Conservation (phyloP, 108 stramenopile genomes). For the Skeletonema tropicum region DNA sequence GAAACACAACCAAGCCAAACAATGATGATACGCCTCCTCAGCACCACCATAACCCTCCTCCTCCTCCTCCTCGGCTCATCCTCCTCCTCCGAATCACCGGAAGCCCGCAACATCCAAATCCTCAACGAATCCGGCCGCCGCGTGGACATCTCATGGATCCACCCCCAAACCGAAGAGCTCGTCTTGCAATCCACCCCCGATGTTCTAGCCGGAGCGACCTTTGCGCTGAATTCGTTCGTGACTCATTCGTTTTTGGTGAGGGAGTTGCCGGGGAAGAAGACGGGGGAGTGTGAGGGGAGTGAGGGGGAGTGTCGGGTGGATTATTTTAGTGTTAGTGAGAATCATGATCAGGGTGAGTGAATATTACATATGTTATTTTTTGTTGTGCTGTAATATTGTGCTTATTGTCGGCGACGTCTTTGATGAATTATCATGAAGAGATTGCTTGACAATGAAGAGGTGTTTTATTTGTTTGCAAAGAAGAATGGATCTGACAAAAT, state of each 20-base stretch:
- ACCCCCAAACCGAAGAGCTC: slow-evolving; percentile 57
- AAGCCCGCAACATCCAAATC: slow-evolving; percentile 39
- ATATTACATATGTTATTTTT: not conserved
- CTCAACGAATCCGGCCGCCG: slow-evolving; percentile 57
- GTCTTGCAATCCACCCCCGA: slow-evolving; percentile 57
- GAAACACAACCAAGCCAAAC: no score
- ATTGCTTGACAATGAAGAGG: no score
- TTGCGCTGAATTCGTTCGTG: slow-evolving; percentile 64
- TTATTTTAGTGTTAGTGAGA: slow-evolving; percentile 62
- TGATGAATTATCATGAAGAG: no score
- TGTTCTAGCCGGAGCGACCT: slow-evolving; percentile 57
- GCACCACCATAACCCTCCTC: no score
- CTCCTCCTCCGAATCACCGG: not conserved
- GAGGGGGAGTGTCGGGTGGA: slow-evolving; percentile 56
- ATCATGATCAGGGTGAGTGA: slow-evolving; percentile 66
- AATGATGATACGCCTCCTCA: no score
- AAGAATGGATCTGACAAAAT: no score
- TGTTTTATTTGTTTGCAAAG: no score
- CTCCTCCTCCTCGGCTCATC: no score
- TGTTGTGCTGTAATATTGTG: slow-evolving; percentile 4
- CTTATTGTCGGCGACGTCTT: no score
- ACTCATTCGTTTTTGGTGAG: slow-evolving; percentile 79
- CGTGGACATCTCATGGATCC: slow-evolving; percentile 72
- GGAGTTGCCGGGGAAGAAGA: slow-evolving; percentile 60
- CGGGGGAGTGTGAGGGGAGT: slow-evolving; percentile 58